Conservation (phyloP, 768 basidiomycete species). For the Lactarius hatsudake region DNA sequence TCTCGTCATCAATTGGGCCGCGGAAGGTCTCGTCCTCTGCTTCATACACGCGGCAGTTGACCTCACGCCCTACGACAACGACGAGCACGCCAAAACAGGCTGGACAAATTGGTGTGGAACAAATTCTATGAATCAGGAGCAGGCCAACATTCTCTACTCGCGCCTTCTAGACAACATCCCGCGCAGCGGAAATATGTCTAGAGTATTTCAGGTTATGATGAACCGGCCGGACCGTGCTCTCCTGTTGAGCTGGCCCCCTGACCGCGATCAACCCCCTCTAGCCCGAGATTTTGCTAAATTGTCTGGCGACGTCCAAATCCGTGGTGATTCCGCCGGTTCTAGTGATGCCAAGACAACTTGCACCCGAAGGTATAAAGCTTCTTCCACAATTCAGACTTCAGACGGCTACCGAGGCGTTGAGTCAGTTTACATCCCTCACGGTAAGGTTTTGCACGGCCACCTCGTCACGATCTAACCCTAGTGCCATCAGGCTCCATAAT, state of each 20-base stretch:
- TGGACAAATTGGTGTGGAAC: constrained; percentile 94
- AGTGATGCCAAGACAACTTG: constrained; percentile 83
- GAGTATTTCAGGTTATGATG: constrained; percentile 78
- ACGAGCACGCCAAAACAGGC: constrained; percentile 65
- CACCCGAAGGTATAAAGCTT: constrained; percentile 77
- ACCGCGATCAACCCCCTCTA: constrained; percentile 41
- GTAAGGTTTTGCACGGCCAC: constrained; percentile 42
- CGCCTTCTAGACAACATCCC: constrained; percentile 56
- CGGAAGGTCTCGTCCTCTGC: constrained; percentile 81
- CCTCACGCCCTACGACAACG: constrained; percentile 67
- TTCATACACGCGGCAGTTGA: constrained; percentile 85
- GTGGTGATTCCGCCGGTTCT: constrained; percentile 44
- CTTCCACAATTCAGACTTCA: constrained; percentile 52
- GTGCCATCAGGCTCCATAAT: constrained; percentile 55
- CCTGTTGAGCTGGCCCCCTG: constrained; percentile 77
- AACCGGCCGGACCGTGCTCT: constrained; percentile 57
- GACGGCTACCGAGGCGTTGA: constrained; percentile 66
- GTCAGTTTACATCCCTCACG: constrained; percentile 89
- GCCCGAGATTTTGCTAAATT: constrained; percentile 50
- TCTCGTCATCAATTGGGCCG: constrained; percentile 87
- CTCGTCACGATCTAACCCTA: constrained; percentile 24
- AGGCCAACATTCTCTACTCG: constrained; percentile 57
- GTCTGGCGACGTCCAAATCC: constrained; percentile 67
- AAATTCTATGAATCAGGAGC: constrained; percentile 53
- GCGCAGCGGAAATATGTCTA: constrained; percentile 47